Evolutionary conservation across 2,329 filamentous ascomycete genomes (phyloP), one percentile per base, ranked within the genome.

Genomic region (Colletotrichum cordylinicola): DNA sequence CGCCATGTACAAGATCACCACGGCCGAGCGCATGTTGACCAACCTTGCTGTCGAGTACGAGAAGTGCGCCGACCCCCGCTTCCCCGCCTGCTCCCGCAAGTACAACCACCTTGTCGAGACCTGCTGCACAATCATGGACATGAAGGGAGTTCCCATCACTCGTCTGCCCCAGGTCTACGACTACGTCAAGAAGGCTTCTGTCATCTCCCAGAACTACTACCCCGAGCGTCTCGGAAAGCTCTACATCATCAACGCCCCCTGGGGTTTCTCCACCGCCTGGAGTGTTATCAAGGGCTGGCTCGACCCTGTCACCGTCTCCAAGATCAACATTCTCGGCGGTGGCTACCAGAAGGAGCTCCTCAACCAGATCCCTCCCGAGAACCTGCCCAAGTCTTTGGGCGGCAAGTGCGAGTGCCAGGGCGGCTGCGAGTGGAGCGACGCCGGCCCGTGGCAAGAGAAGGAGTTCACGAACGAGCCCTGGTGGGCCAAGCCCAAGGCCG

Each of bases 11-110:
- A 96, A 97, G 87, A 97, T 98, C 88, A 98, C 96, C 78, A 94
- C 94, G 62, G 90, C 92, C 82, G 95, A 98, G 79, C 95, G 96
- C 86, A 98, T 99, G 96, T 89, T 98, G 77, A 93, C 95, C 86
- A 98, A 98, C 89, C 93, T 99, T 58, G 96, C 98, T 65, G 94
- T 96, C 84, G 97, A 99, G 88, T 99, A 99, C 89, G 97, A 99
- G 90, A 98, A 96, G 86, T 91, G 98, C 80, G 91, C 95, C 79
- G 96, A 98, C 86, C 96, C 96, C 16, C 94, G 97, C 79, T 91
- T 99, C 72, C 97, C 97, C 68, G 96, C 97, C 80, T 98, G 96
- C 91, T 98, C 96, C 72, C 96, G 96, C 86, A 98, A 98, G 88
- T 90, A 93, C 29, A 95, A 95, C 81, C 92, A 94, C 82, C 93